A percentile compares a stretch with the other conserved stretches of the same genome.
Conservation (phyloP, 2,329 filamentous ascomycete species). For the Harringtonia lauricola region DNA sequence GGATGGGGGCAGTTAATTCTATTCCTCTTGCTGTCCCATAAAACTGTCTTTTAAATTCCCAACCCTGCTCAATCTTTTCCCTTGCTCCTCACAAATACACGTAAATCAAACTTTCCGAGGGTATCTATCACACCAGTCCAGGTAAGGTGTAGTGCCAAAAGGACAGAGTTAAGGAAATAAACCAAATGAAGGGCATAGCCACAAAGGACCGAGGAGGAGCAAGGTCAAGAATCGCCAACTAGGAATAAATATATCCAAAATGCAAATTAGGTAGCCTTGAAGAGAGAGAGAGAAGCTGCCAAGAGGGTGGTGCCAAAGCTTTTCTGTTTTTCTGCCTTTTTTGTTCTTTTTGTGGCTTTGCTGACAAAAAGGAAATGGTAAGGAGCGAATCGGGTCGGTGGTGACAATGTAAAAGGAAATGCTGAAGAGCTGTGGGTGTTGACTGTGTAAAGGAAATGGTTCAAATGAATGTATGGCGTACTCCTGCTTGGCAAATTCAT, state of each 20-base stretch:
- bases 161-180: background rate
- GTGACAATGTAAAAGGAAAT: too few relatives aligned
- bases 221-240: too few relatives aligned
- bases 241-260: too few relatives aligned
- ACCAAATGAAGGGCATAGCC: too few relatives aligned
- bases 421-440: too few relatives aligned
- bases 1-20: background rate
- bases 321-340: too few relatives aligned
- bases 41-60: too few relatives aligned
- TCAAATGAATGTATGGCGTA: conserved; percentile 5
- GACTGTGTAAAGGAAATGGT: conserved; percentile 4
- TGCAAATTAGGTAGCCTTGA: too few relatives aligned
- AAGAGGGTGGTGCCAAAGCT: background rate
- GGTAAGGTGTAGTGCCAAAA: background rate
- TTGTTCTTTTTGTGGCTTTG: background rate
- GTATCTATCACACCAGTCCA: background rate
- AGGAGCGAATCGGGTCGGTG: too few relatives aligned
- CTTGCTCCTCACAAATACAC: background rate
- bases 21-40: background rate
- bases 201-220: too few relatives aligned
- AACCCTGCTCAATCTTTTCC: background rate
- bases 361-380: background rate
- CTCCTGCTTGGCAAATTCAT: too few relatives aligned
- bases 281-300: too few relatives aligned
- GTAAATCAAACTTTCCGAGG: background rate